Evolutionary conservation across 1,139 yeast species (phyloP).

Genomic region (Yamadazyma buinensis): DNA sequence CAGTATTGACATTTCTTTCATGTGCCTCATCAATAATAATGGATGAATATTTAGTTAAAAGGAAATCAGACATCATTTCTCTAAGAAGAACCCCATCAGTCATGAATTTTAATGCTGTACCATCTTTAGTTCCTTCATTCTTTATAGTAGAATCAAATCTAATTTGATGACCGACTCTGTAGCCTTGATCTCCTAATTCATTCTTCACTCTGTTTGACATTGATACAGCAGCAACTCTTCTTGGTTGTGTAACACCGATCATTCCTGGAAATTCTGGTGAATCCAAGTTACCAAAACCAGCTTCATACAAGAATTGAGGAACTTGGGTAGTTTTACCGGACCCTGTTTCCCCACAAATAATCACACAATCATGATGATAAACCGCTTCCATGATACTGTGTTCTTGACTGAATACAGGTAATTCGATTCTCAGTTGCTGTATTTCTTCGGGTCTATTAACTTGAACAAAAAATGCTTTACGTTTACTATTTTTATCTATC

Average conservation of each 20-base stretch:
- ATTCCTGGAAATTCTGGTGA: conserved; percentile 74
- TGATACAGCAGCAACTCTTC: conserved; percentile 98
- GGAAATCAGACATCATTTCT: conserved; percentile 87
- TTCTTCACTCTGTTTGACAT: conserved; percentile 88
- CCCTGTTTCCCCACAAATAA: conserved; percentile 91
- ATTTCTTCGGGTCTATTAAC: conserved; percentile 64
- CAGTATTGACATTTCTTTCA: conserved; percentile 93
- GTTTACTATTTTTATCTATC: conserved; percentile 46
- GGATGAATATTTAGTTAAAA: conserved; percentile 76
- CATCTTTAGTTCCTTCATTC: conserved; percentile 41
- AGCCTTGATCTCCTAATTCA: conserved; percentile 79
- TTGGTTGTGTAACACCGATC: conserved; percentile 95
- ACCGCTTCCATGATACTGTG: conserved; percentile 95
- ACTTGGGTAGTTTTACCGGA: conserved; percentile 82
- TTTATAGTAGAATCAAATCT: conserved; percentile 79
- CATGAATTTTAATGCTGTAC: conserved; percentile 90
- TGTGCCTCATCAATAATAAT: conserved; percentile 96
- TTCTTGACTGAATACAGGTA: conserved; percentile 92
- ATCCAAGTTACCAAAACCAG: conserved; percentile 72
- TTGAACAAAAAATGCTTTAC: conserved; percentile 67
- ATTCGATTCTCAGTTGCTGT: conserved; percentile 60
- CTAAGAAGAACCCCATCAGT: conserved; percentile 96
- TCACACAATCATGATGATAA: conserved; percentile 85
- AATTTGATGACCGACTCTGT: conserved; percentile 83
- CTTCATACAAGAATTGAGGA: conserved; percentile 76